Evolutionary conservation across 2,329 filamentous ascomycete genomes (phyloP).

Genomic region (Bipolaris gigantea): DNA sequence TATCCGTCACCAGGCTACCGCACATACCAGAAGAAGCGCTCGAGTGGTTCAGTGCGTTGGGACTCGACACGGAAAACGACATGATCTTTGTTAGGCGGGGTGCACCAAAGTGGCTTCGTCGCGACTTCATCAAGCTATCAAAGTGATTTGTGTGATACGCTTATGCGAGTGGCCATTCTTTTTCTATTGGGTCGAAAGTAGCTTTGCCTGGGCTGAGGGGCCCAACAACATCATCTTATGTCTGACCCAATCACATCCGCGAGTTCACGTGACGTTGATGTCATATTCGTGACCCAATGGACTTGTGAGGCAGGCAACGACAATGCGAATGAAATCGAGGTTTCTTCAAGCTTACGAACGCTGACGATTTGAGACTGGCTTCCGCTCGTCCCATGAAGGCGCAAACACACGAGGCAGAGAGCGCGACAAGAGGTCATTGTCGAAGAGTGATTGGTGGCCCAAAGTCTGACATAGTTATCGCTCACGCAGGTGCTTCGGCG

Average conservation of each 20-base stretch:
- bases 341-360: neutral
- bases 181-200: neutral
- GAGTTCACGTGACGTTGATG: conserved; percentile 4
- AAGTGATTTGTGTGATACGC: conserved; percentile 1
- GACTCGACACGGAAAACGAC: conserved; percentile 12
- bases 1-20: conserved; percentile 11
- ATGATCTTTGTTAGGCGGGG: conserved; percentile 16
- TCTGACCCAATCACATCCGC: neutral
- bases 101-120: conserved; percentile 12
- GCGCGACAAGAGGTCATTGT: neutral
- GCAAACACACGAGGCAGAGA: neutral
- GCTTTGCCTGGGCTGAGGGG: neutral
- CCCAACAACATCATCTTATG: neutral
- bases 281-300: neutral
- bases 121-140: conserved; percentile 9
- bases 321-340: neutral
- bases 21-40: conserved; percentile 13
- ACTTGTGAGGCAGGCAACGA: neutral
- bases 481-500: neutral
- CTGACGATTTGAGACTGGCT: neutral
- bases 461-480: neutral
- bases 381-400: neutral
- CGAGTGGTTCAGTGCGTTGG: conserved; percentile 9
- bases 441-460: neutral
- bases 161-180: neutral